These are phyloP conservation scores for Physcomitrellopsis africana DNA, from an alignment of 225 moss, liverwort and hornwort species.

Conservation along the genomic window DNA sequence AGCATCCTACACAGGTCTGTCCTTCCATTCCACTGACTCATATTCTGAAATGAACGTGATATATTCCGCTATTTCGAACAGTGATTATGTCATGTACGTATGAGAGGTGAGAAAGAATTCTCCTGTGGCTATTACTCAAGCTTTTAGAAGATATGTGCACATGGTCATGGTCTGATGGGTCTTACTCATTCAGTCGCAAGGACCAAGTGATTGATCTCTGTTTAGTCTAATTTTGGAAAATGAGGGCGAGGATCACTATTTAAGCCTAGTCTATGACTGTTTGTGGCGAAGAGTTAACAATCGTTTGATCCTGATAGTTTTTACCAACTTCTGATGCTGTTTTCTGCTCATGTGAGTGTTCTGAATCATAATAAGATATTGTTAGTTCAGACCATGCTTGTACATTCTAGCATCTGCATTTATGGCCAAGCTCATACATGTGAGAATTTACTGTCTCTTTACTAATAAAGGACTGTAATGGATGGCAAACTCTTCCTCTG, in stretches of 20 bases:
- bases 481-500: neutral
- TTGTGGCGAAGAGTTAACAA: no score
- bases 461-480: neutral
- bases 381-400: neutral
- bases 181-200: neutral
- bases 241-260: no score
- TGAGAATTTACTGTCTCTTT: no score
- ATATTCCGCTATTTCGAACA: neutral
- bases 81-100: neutral
- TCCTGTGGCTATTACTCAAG: no score
- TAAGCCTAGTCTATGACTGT: no score
- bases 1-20: constrained; percentile 96
- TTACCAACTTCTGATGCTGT: no score
- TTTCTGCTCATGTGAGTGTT: no score
- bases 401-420: neutral
- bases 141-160: no score
- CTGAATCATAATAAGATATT: no score
- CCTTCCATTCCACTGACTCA: neutral
- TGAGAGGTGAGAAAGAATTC: neutral
- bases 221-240: no score
- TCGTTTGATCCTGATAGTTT: no score
- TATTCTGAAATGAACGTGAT: constrained; percentile 2
- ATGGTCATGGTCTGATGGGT: neutral
- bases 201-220: neutral
- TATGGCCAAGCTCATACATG: constrained; percentile 9